These are phyloP conservation scores for Populus tomentosa DNA, from an alignment of 441 rosid species.

Conservation along the genomic window DNA sequence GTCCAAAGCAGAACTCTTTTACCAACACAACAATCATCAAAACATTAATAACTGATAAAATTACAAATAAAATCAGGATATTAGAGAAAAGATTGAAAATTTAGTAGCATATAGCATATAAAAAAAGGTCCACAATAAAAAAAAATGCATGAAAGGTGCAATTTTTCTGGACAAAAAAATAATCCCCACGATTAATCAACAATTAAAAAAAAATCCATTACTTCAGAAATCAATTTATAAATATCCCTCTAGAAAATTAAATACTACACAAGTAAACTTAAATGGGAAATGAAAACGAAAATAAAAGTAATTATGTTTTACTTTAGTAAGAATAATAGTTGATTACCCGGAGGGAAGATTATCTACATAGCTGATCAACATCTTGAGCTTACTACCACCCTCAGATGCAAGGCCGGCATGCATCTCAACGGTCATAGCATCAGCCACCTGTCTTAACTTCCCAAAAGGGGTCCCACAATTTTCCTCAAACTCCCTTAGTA, in stretches of 20 bases:
- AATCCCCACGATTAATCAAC: neutral
- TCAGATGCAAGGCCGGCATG: slow-evolving; percentile 95
- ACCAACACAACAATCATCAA: too few relatives aligned
- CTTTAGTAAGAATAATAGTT: neutral
- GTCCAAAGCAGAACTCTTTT: too few relatives aligned
- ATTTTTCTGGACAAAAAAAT: neutral
- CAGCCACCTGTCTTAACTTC: slow-evolving; percentile 80
- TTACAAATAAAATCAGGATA: too few relatives aligned
- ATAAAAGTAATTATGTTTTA: too few relatives aligned
- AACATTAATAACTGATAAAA: too few relatives aligned
- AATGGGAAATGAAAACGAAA: too few relatives aligned
- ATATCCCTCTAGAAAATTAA: neutral
- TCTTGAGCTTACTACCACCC: slow-evolving; percentile 94
- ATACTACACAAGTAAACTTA: neutral
- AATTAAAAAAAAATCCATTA: too few relatives aligned
- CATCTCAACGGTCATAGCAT: slow-evolving; percentile 97
- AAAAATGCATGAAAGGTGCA: neutral
- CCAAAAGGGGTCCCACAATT: slow-evolving; percentile 66
- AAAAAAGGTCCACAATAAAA: too few relatives aligned
- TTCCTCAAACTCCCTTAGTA: slow-evolving; percentile 68
- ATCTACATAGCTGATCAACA: slow-evolving; percentile 94
- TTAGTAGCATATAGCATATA: too few relatives aligned
- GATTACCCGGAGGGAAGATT: slow-evolving; percentile 91
- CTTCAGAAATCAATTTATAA: neutral
- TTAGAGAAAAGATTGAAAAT: too few relatives aligned